Base-by-base conservation (phyloP, 73 alveolate genomes). In the Paramecium pentaurelia region DNA sequence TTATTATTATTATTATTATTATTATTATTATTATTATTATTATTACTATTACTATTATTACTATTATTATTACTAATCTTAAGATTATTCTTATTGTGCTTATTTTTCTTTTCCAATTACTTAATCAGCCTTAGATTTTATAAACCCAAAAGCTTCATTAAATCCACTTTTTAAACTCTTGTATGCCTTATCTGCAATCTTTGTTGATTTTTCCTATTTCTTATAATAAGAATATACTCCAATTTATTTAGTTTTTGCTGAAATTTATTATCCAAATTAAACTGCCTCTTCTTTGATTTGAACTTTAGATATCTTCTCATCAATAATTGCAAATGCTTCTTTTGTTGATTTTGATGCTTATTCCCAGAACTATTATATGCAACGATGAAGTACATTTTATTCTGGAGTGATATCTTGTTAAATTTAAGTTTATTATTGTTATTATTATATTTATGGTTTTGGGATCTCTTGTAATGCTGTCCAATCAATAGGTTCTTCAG, bases 401-500 rank as follows among this genome's bases (percentile, higher is more conserved):
- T 54, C 32, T 18, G 70, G 32, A 54, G 70, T 3, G 22, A 18
- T 2, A 6, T 54, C 70, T 54, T 54, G 11, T 54, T 54, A 18
- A 54, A 54, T 54, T 54, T 54, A 34, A 64, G 60, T 40, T 40
- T 40, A 40, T 40, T 40, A 16, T 49, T 54, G 20, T 54, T 64
- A 28, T 34, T 64, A 22, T 22, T 32, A 28, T 11, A 64, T 64
- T 64, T 22, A 34, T 64, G 64, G 28, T 73, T 34, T 73, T 34
- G 68, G 28, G 16, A 9, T 44, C 22, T 37, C 60, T 73, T 71
- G 38, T 20, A 32, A 0, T 25, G 47, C 86, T 34, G 58, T 34
- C 86, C 86, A 71, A 34, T 71, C 54, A 71, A 25, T 14, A 11
- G 86, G 86, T 71, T 34, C 64, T 30, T 73, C 87, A 9, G 64